Percentiles rank a stretch among this genome's conserved stretches.
These are phyloP conservation scores for Mycosarcoma maydis DNA, from an alignment of 1,284 basidiomycete species.

Conservation along the genomic window DNA sequence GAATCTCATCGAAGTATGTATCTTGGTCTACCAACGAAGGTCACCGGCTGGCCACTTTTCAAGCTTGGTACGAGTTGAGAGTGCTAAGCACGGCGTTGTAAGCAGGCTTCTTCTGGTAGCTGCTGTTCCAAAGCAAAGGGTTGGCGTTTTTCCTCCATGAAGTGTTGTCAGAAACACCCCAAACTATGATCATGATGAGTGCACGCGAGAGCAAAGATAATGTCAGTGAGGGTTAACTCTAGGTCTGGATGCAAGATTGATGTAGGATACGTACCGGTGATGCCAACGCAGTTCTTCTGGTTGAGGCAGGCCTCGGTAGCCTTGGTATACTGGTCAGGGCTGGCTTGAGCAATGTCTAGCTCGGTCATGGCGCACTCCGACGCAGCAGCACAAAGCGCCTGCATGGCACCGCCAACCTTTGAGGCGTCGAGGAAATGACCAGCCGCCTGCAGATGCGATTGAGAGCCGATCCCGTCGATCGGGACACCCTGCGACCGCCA, in stretches of 20 bases:
- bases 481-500: slow-evolving; percentile 24
- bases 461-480: slow-evolving; percentile 27
- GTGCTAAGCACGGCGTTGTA: slow-evolving; percentile 24
- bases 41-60: neutral
- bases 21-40: too few species aligned
- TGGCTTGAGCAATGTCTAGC: slow-evolving; percentile 19
- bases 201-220: too few species aligned
- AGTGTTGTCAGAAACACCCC: slow-evolving; percentile 17
- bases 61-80: slow-evolving; percentile 4
- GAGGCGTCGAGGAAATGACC: slow-evolving; percentile 14
- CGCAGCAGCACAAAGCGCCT: slow-evolving; percentile 7
- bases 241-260: too few species aligned
- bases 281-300: slow-evolving; percentile 17
- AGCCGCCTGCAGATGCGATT: slow-evolving; percentile 13
- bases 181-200: slow-evolving; percentile 6
- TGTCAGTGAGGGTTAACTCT: too few species aligned
- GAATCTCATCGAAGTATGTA: too few species aligned
- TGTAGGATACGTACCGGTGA: slow-evolving; percentile 9
- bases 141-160: slow-evolving; percentile 7
- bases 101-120: slow-evolving; percentile 22
- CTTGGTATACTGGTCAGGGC: neutral
- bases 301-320: slow-evolving; percentile 15
- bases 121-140: slow-evolving; percentile 18
- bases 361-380: slow-evolving; percentile 26
- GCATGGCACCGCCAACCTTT: slow-evolving; percentile 14